Conservation (phyloP, 2,329 filamentous ascomycete species). For the Trichoderma cornu-damae region DNA sequence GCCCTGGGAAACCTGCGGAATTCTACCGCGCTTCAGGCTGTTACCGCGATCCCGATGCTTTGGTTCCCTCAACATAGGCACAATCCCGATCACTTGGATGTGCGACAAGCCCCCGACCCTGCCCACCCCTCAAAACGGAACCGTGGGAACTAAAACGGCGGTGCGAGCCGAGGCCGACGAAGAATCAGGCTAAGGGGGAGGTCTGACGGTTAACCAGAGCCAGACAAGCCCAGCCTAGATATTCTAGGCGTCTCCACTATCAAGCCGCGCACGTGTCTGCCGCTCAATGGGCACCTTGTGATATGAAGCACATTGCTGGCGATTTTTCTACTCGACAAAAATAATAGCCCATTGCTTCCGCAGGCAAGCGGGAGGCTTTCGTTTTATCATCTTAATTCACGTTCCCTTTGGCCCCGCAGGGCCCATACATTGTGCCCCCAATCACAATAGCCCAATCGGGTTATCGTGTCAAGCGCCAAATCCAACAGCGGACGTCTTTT, state of each 20-base stretch:
- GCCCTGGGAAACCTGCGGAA: constrained; percentile 7
- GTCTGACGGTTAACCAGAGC: constrained; percentile 28
- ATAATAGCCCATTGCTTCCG: neutral
- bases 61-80: neutral
- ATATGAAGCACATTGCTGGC: constrained; percentile 12
- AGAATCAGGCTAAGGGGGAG: constrained; percentile 30
- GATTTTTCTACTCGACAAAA: neutral
- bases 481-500: neutral
- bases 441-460: neutral
- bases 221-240: constrained; percentile 21
- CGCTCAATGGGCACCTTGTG: constrained; percentile 30
- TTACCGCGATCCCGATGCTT: constrained; percentile 8
- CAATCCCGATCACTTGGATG: constrained; percentile 13
- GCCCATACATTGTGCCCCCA: neutral
- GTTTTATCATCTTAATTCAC: constrained; percentile 4
- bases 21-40: constrained; percentile 8
- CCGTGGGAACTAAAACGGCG: constrained; percentile 29
- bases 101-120: constrained; percentile 25
- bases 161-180: constrained; percentile 37
- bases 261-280: constrained; percentile 32
- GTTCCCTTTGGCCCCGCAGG: neutral
- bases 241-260: constrained; percentile 23
- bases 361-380: neutral
- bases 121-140: constrained; percentile 21
- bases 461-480: neutral